Conservation (phyloP, 2,329 filamentous ascomycete species). For the Pleoardoris graminearum region DNA sequence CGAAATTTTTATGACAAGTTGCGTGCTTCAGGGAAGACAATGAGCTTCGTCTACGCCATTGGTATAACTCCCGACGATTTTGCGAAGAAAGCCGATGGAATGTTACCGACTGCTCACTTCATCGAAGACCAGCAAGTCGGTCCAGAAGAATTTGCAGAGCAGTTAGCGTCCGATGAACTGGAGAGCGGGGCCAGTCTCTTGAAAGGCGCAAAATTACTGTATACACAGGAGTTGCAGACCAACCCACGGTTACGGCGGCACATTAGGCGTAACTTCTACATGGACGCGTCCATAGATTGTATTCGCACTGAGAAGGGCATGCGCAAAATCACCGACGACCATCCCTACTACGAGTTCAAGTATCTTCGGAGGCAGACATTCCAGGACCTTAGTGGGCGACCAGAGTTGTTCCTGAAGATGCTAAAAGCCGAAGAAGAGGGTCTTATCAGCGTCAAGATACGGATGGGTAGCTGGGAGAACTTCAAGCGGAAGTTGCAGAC, state of each 20-base stretch:
- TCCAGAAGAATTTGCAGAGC: constrained; percentile 86
- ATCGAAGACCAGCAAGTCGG: constrained; percentile 81
- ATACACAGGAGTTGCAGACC: constrained; percentile 84
- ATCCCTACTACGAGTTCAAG: constrained; percentile 97
- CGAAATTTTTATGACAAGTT: constrained; percentile 82
- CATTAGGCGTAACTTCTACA: constrained; percentile 81
- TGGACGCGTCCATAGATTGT: constrained; percentile 82
- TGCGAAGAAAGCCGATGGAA: constrained; percentile 79
- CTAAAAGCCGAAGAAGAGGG: constrained; percentile 95
- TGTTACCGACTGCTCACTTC: constrained; percentile 65
- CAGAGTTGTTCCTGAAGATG: constrained; percentile 95
- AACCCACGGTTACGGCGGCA: constrained; percentile 89
- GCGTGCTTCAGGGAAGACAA: constrained; percentile 71
- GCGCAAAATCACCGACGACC: constrained; percentile 89
- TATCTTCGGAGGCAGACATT: constrained; percentile 91
- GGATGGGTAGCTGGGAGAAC: constrained; percentile 72
- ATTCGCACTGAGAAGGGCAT: constrained; percentile 91
- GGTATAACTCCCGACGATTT: constrained; percentile 88
- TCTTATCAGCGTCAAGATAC: constrained; percentile 80
- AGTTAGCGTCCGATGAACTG: constrained; percentile 50
- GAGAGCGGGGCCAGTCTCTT: constrained; percentile 75
- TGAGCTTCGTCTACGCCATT: constrained; percentile 82
- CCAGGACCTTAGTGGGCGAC: constrained; percentile 75
- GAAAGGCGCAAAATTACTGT: constrained; percentile 80
- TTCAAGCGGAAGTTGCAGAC: constrained; percentile 77